A percentile compares a stretch with the other conserved stretches of the same genome.
These are phyloP conservation scores for Mycena rosella DNA, from an alignment of 768 basidiomycete genomes.

Conservation along the genomic window DNA sequence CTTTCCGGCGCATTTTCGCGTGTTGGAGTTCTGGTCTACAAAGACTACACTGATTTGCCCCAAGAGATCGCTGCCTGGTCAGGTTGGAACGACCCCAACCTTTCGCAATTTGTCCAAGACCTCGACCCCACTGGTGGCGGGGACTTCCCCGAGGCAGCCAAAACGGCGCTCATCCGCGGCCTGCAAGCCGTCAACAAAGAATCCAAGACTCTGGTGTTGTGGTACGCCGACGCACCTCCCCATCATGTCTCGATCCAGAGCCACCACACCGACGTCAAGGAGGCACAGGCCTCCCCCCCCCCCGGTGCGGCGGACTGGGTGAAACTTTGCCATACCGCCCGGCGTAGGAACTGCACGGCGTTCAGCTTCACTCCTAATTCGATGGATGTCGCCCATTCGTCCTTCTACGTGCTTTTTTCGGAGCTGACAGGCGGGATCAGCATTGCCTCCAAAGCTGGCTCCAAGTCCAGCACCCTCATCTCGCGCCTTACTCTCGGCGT, in stretches of 20 bases:
- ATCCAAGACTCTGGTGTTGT: slow-evolving; percentile 41
- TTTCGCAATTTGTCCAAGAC: slow-evolving; percentile 34
- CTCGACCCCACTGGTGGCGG: slow-evolving; percentile 40
- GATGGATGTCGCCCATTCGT: slow-evolving; percentile 14
- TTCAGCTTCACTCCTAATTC: slow-evolving; percentile 39
- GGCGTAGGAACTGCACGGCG: slow-evolving; percentile 38
- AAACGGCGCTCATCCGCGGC: slow-evolving; percentile 42
- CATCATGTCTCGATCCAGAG: slow-evolving; percentile 37
- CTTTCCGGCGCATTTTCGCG: slow-evolving; percentile 44
- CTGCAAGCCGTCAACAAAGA: slow-evolving; percentile 40
- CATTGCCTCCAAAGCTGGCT: slow-evolving; percentile 30
- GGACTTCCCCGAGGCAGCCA: slow-evolving; percentile 47
- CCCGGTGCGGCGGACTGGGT: slow-evolving; percentile 44
- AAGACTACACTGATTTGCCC: slow-evolving; percentile 38
- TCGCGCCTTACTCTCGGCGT: slow-evolving; percentile 43
- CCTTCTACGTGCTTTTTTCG: slow-evolving; percentile 41
- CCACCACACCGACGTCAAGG: slow-evolving; percentile 34
- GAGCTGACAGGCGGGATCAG: slow-evolving; percentile 41
- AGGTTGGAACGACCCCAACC: slow-evolving; percentile 40
- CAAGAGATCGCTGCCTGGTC: slow-evolving; percentile 40
- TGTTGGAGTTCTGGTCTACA: slow-evolving; percentile 43
- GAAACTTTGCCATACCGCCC: slow-evolving; percentile 39
- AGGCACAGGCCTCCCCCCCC: slow-evolving; percentile 41
- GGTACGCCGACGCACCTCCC: slow-evolving; percentile 47
- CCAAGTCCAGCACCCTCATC: slow-evolving; percentile 32